phyloP scores from a whole-genome alignment of 805 yeast genomes.

The Ogataea pilisensis region DNA sequence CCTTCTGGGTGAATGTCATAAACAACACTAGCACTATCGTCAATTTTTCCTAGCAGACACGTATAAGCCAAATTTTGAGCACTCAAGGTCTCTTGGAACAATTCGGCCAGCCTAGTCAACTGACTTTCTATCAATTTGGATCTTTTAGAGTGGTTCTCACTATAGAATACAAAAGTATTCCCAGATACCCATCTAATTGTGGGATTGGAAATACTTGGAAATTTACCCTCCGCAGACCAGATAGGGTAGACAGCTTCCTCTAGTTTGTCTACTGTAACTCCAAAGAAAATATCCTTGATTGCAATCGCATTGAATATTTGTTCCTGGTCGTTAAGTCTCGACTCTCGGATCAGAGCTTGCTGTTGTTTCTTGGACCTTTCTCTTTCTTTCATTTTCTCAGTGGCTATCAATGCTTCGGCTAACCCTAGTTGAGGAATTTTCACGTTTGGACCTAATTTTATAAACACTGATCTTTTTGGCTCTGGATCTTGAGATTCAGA shows the following conservation, averaged over 20 bases:
- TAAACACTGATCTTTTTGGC: slow-evolving; percentile 69
- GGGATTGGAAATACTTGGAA: slow-evolving; percentile 16
- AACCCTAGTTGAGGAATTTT: slow-evolving; percentile 43
- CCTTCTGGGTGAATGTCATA: slow-evolving; percentile 20
- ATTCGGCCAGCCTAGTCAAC: slow-evolving; percentile 37
- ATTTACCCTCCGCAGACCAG: slow-evolving; percentile 1
- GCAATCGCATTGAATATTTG: slow-evolving; percentile 48
- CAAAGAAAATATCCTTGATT: slow-evolving; percentile 49
- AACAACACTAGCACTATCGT: slow-evolving; percentile 33
- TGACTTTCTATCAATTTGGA: slow-evolving; percentile 40
- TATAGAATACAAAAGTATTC: slow-evolving; percentile 38
- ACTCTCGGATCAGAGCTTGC: slow-evolving; percentile 24
- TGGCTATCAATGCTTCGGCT: slow-evolving; percentile 37
- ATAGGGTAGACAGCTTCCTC: slow-evolving; percentile 29
- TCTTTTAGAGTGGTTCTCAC: slow-evolving; percentile 31
- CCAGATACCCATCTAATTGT: slow-evolving; percentile 39
- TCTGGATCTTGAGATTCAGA: slow-evolving; percentile 79
- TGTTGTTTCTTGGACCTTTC: slow-evolving; percentile 27
- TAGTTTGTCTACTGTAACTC: slow-evolving; percentile 45
- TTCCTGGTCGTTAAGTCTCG: slow-evolving; percentile 16
- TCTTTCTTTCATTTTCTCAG: slow-evolving; percentile 30
- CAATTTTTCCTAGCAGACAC: slow-evolving; percentile 43
- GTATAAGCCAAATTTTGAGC: slow-evolving; percentile 45
- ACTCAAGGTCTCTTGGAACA: slow-evolving; percentile 32
- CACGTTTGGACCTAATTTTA: slow-evolving; percentile 35